Evolutionary conservation across 2,329 filamentous ascomycete species (phyloP), one percentile per base, ranked within the genome.

Genomic region (Trichoderma guizhouense): DNA sequence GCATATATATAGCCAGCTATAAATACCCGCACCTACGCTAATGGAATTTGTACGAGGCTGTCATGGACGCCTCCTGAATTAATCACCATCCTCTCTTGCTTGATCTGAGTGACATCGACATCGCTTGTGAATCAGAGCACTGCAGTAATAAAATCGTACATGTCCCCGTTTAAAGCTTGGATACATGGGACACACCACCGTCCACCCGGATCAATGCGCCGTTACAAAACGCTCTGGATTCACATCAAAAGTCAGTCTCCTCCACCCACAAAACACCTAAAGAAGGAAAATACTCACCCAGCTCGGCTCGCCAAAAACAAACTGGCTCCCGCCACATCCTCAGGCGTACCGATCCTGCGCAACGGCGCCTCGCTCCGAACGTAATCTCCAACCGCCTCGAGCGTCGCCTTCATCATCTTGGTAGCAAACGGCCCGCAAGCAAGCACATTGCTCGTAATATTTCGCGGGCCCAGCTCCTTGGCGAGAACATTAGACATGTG

Each of bases 281-380:
- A 47, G 39, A 15, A 5, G 18, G 18, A 15, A 30, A 34, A 15
- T 58, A 78, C 81, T 79, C 74, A 83, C 80, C 92, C 92, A 1
- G 92, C 92, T 69, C 87, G 84, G 76, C 90, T 92, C 51, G 86
- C 85, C 78, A 94, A 80, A 81, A 91, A 94, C 71, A 94, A 81
- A 78, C 91, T 93, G 12, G 91, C 86, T 0, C 92, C 92, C 0
- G 91, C 91, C 5, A 93, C 89, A 79, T 94, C 92, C 78, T 90
- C 82, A 0, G 90, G 87, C 21, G 82, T 86, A 0, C 92, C 92
- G 76, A 93, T 92, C 36, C 92, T 83, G 0, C 88, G 86, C 75
- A 93, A 77, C 11, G 92, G 92, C 72, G 92, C 89, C 4, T 86
- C 86, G 0, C 80, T 82, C 71, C 85, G 84, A 75, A 92, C 90